phyloP scores from a whole-genome alignment of 208 protist genomes.

The Leishmania gerbilli region DNA sequence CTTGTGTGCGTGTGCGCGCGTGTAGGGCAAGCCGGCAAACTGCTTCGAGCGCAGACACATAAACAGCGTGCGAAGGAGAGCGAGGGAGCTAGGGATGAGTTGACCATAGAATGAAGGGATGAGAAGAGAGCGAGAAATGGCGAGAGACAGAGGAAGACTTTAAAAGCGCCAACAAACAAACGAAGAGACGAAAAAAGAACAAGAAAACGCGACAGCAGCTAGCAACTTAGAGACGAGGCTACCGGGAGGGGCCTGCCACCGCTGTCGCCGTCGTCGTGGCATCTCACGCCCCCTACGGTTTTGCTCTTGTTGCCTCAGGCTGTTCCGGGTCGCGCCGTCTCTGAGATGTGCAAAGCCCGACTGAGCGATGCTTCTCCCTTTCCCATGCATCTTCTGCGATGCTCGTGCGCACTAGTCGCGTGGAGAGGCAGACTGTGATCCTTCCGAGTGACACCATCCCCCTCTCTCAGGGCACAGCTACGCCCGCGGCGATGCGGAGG shows the following conservation, averaged over 20 bases:
- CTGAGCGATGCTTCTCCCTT: background rate
- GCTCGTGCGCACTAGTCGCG: background rate
- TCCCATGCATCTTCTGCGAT: background rate
- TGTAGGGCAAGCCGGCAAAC: background rate
- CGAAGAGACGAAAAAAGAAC: background rate
- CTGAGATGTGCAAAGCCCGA: background rate
- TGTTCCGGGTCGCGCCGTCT: background rate
- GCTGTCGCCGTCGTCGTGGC: background rate
- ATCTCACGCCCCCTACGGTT: background rate
- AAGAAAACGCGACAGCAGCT: background rate
- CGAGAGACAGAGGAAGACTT: background rate
- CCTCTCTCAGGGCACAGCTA: background rate
- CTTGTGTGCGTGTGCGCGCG: background rate
- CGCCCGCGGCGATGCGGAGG: background rate
- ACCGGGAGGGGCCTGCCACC: background rate
- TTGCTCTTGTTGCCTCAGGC: background rate
- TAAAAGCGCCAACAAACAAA: background rate
- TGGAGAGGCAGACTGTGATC: background rate
- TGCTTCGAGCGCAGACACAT: background rate
- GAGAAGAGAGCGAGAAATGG: background rate
- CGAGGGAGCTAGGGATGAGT: background rate
- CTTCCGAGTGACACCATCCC: background rate
- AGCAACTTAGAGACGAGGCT: background rate
- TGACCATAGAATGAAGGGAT: background rate
- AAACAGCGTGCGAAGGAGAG: background rate